Evolutionary conservation across 495 filamentous ascomycete species (phyloP).

Genomic region (Elasticomyces elasticus): DNA sequence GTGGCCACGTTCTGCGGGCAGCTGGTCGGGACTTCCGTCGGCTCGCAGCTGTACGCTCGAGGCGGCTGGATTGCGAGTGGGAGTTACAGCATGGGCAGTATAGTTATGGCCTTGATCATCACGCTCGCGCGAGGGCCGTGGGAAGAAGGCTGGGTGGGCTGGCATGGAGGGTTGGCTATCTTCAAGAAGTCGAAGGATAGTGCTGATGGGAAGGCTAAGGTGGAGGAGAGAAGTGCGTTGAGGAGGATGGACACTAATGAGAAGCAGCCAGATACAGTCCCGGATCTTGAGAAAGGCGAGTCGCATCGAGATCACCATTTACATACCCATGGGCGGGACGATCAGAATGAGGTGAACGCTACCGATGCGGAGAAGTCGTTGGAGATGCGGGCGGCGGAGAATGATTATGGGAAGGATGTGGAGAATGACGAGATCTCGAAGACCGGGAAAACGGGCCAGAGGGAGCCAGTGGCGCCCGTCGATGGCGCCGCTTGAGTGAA

Average conservation of each 20-base stretch:
- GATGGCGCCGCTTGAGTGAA: not conserved
- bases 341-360: slow-evolving; percentile 4
- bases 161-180: slow-evolving; percentile 58
- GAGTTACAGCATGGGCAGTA: slow-evolving; percentile 57
- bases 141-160: slow-evolving; percentile 66
- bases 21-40: slow-evolving; percentile 63
- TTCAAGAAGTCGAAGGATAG: slow-evolving; percentile 25
- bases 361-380: slow-evolving; percentile 9
- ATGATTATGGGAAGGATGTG: not conserved
- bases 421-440: not conserved
- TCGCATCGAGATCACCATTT: not conserved
- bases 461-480: slow-evolving; percentile 1
- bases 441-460: not conserved
- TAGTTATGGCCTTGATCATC: slow-evolving; percentile 48
- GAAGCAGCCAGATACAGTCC: not conserved
- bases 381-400: slow-evolving; percentile 13
- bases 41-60: slow-evolving; percentile 57
- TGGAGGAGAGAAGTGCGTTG: slow-evolving; percentile 8
- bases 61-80: slow-evolving; percentile 63
- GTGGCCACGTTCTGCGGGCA: slow-evolving; percentile 64
- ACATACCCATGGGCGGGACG: slow-evolving; percentile 1
- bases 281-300: slow-evolving; percentile 9
- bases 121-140: slow-evolving; percentile 52
- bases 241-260: slow-evolving; percentile 3
- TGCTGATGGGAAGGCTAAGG: slow-evolving; percentile 26